A percentile compares a stretch with the other conserved stretches of the same genome.
These are phyloP conservation scores for Exophiala calicioides DNA, from an alignment of 2,329 filamentous ascomycete genomes.

Conservation along the genomic window DNA sequence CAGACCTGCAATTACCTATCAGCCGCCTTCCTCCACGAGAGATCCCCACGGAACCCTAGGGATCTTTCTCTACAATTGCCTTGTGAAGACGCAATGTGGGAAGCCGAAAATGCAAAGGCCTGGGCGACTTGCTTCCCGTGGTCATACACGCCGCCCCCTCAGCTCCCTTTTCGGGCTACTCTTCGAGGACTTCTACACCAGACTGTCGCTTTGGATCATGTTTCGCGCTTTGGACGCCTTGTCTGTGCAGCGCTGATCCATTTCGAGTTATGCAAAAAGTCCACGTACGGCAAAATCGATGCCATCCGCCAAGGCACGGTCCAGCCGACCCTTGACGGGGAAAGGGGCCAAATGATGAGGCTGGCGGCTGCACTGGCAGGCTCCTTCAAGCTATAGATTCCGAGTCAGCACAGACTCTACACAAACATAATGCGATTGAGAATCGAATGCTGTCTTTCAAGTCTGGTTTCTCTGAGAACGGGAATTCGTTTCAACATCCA, in stretches of 20 bases:
- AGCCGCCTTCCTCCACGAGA: no score
- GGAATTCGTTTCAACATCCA: no score
- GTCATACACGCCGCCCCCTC: not conserved
- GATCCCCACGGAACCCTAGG: not conserved
- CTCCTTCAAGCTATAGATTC: not conserved
- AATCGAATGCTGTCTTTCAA: no score
- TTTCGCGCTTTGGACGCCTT: not conserved
- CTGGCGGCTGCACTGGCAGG: not conserved
- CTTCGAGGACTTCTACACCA: slow-evolving; percentile 1
- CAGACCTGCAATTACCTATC: no score
- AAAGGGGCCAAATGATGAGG: not conserved
- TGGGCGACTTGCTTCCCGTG: slow-evolving; percentile 1
- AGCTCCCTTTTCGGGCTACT: slow-evolving; percentile 2
- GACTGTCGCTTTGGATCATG: not conserved
- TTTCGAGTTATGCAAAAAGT: not conserved
- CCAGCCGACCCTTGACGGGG: no score
- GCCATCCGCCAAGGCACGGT: no score
- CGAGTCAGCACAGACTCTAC: no score
- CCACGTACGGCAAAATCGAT: not conserved
- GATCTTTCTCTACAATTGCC: not conserved
- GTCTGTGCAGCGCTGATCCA: not conserved
- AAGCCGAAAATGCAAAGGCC: not conserved
- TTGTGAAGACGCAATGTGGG: slow-evolving; percentile 2
- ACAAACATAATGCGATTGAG: no score
- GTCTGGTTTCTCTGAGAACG: no score